Base-by-base conservation (phyloP, 805 yeast species). In the Saccharomycopsis oosterbeekiorum region DNA sequence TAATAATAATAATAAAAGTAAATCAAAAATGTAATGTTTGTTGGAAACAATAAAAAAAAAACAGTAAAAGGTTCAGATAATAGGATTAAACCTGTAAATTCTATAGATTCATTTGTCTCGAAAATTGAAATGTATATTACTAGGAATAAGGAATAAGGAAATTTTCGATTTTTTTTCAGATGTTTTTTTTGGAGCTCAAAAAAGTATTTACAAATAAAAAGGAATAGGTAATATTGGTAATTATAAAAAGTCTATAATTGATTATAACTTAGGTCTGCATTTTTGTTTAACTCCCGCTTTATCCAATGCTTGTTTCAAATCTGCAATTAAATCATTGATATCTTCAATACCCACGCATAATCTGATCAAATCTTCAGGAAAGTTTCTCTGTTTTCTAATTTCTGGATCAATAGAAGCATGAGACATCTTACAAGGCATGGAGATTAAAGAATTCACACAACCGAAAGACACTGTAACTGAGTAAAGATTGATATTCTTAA, bases 371-470 rank as follows among this genome's bases (percentile, higher is more conserved):
- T 93, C 97, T 73, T 92, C 97, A 1, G 97, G 97, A 75, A 92
- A 84, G 55, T 85, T 90, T 71, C 98, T 84, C 72, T 88, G 96
- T 57, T 84, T 85, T 73, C 97, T 84, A 2, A 89, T 85, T 69
- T 88, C 83, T 29, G 91, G 86, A 67, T 91, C 97, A 65, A 92
- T 92, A 2, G 97, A 86, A n/a, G 97, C 97, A 70, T 92, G 98
- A 6, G 97, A 89, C 97, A 92, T 92, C 73, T 83, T 82, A 73
- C 97, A 89, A 15, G 98, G 98, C 85, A 92, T 82, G 47, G 97
- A 89, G 62, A 92, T 89, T 70, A 92, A 79, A 17, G 96, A 88
- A 76, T 90, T 89, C 64, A 93, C 97, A 72, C 96, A 88, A 24
- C 98, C 98, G 74, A 92, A 92, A 11, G 96, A 88, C 9, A 92